Percentiles rank a stretch among this genome's conserved stretches.
Evolutionary conservation across 495 filamentous ascomycete genomes (phyloP).

Genomic region (Hypoxylon lienhwacheense): DNA sequence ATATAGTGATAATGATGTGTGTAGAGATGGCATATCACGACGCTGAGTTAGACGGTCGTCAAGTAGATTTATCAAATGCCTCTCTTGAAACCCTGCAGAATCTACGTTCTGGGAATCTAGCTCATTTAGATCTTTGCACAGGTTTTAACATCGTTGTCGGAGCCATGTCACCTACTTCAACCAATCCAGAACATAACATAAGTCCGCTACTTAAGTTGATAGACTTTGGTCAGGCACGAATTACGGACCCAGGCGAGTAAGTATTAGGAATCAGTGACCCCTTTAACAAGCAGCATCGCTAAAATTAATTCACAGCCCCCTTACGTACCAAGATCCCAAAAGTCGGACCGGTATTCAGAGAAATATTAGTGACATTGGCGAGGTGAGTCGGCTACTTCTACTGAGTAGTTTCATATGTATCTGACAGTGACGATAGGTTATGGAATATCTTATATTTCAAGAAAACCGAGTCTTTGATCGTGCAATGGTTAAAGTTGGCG

Average conservation of each 20-base stretch:
- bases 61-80: not conserved
- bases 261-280: not conserved
- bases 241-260: constrained; percentile 2
- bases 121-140: constrained; percentile 7
- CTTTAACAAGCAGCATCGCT: not conserved
- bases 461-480: not conserved
- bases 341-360: constrained; percentile 1
- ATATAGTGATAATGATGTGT: constrained; percentile 3
- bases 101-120: not conserved
- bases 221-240: constrained; percentile 11
- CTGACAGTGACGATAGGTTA: not conserved
- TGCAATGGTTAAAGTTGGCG: not conserved
- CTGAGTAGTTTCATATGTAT: not conserved
- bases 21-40: constrained; percentile 20
- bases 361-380: constrained; percentile 5
- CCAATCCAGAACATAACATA: constrained; percentile 1
- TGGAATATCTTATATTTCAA: constrained; percentile 2
- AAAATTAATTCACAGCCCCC: not conserved
- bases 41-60: not conserved
- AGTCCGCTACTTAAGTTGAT: constrained; percentile 8
- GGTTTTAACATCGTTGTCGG: constrained; percentile 3
- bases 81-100: not conserved
- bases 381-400: not conserved
- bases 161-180: not conserved
- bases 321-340: not conserved